Conservation (phyloP, 768 basidiomycete genomes). For the Leucosporidium yakuticum region DNA sequence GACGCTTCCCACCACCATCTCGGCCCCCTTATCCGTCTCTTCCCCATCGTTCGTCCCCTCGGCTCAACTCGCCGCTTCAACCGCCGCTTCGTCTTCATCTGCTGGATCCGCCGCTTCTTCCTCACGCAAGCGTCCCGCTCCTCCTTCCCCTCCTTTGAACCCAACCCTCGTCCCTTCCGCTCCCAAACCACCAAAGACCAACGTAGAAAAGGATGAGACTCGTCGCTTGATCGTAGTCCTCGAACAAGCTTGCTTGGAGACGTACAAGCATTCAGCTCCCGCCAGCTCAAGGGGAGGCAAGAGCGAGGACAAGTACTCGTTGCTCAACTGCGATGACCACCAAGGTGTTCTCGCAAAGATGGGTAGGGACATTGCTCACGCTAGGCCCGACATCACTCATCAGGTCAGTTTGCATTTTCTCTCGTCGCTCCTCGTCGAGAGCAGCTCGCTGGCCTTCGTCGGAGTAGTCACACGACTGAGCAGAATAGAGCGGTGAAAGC, state of each 20-base stretch:
- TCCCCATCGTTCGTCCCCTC: constrained; percentile 29
- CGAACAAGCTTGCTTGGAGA: constrained; percentile 91
- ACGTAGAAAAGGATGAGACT: constrained; percentile 47
- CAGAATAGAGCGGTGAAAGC: neutral
- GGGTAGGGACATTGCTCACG: constrained; percentile 95
- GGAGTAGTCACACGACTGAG: neutral
- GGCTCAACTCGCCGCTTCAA: neutral
- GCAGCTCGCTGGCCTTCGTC: neutral
- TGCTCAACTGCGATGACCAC: constrained; percentile 94
- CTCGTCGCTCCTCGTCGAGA: neutral
- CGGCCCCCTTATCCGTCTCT: constrained; percentile 17
- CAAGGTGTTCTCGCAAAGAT: constrained; percentile 98
- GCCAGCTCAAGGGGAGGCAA: constrained; percentile 51
- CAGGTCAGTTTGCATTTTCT: constrained; percentile 56
- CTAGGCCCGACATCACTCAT: constrained; percentile 98
- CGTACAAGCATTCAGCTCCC: constrained; percentile 71
- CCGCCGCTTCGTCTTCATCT: neutral
- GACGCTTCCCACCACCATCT: neutral
- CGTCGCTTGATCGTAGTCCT: constrained; percentile 80
- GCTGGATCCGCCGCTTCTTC: constrained; percentile 1
- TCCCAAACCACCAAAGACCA: constrained; percentile 40
- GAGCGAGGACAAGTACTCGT: constrained; percentile 84
- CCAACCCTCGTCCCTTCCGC: constrained; percentile 36
- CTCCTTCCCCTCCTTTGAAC: constrained; percentile 32
- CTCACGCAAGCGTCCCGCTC: constrained; percentile 35